Evolutionary conservation across 768 basidiomycete genomes (phyloP).

Genomic region (Dioszegia hungarica): DNA sequence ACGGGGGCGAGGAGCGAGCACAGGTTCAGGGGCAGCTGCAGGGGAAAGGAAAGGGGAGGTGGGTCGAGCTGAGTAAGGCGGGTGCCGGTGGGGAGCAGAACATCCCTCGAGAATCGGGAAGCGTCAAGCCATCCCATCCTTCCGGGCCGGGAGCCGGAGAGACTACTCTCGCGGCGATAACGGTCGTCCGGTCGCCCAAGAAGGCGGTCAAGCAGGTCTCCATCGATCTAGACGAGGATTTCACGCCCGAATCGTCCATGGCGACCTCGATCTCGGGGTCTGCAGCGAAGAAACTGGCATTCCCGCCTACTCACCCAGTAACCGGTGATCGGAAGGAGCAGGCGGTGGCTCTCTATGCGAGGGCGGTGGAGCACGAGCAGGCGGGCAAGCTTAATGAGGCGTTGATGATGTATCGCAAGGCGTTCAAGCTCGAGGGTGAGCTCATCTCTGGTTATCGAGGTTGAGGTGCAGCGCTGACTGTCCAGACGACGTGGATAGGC

Average conservation of each 20-base stretch:
- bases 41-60: neutral
- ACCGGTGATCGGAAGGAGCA: neutral
- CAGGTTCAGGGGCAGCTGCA: neutral
- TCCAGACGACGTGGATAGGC: constrained; percentile 63
- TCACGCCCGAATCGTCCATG: too few species aligned
- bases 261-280: neutral
- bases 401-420: constrained; percentile 67
- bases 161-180: too few species aligned
- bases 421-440: constrained; percentile 64
- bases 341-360: constrained; percentile 58
- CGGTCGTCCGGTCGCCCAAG: too few species aligned
- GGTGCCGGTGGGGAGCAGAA: too few species aligned
- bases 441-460: neutral
- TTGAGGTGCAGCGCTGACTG: neutral
- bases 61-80: too few species aligned
- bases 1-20: neutral
- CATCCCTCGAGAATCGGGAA: constrained; percentile 2
- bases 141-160: too few species aligned
- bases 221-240: constrained; percentile 1
- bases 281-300: neutral
- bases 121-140: neutral
- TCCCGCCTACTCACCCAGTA: neutral
- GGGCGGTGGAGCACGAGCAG: constrained; percentile 70
- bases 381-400: constrained; percentile 70
- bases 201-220: too few species aligned